Percentiles rank a stretch among this genome's conserved stretches.
phyloP scores from a whole-genome alignment of 345 rosid species.

The Bruguiera sexangula region DNA sequence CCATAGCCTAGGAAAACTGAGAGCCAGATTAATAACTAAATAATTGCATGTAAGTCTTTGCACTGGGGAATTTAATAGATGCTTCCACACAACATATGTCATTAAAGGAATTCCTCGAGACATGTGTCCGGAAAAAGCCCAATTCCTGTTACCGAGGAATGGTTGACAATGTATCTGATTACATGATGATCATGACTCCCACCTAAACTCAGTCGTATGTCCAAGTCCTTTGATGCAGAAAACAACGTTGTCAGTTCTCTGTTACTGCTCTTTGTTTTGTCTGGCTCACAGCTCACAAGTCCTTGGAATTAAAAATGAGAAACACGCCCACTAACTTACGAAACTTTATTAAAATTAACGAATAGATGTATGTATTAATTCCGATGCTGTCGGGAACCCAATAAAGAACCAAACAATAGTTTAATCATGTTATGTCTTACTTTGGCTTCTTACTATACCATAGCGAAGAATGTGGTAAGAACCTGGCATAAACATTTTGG shows the following conservation, averaged over 20 bases:
- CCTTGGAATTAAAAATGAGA: neutral
- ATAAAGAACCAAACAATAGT: conserved; percentile 1
- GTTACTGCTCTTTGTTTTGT: conserved; percentile 21
- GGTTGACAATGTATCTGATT: conserved; percentile 39
- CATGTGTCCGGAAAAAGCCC: conserved; percentile 14
- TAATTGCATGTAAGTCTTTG: neutral
- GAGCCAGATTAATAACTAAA: neutral
- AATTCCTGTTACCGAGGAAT: conserved; percentile 33
- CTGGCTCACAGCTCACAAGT: neutral
- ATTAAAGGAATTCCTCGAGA: conserved; percentile 14
- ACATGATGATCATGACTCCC: conserved; percentile 16
- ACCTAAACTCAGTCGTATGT: conserved; percentile 6
- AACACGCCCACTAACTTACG: conserved; percentile 6
- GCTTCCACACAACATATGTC: conserved; percentile 16
- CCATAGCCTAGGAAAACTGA: conserved; percentile 22
- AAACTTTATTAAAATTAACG: neutral
- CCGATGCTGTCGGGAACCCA: conserved; percentile 46
- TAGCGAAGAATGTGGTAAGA: no score
- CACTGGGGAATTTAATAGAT: conserved; percentile 19
- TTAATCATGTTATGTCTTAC: neutral
- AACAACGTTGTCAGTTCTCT: conserved; percentile 30
- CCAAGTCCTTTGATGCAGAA: conserved; percentile 16
- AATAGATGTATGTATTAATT: conserved; percentile 25
- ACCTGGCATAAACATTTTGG: no score
- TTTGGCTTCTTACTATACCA: neutral